Conservation (phyloP, 768 basidiomycete species). For the Lanmaoa pseudosensibilis region DNA sequence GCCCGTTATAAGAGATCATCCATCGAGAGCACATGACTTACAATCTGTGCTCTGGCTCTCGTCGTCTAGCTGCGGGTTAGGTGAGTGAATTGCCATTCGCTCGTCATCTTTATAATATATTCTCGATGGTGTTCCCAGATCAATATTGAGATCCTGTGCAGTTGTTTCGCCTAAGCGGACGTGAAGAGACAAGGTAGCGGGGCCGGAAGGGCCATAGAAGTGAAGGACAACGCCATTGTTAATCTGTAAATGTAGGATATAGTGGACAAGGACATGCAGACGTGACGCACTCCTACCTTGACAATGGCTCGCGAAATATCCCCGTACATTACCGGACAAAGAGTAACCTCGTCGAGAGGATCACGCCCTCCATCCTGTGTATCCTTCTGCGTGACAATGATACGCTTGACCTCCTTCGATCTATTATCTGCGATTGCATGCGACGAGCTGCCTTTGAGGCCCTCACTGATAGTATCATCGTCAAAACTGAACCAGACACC, state of each 20-base stretch:
- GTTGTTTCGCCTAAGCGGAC: conserved; percentile 74
- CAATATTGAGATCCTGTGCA: conserved; percentile 76
- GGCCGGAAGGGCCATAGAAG: conserved; percentile 57
- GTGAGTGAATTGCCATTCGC: conserved; percentile 80
- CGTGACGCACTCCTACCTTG: conserved; percentile 45
- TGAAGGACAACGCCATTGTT: conserved; percentile 71
- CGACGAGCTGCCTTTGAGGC: conserved; percentile 43
- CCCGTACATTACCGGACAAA: conserved; percentile 67
- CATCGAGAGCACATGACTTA: conserved; percentile 25
- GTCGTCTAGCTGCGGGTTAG: conserved; percentile 40
- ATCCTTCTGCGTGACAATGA: conserved; percentile 71
- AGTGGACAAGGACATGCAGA: not conserved
- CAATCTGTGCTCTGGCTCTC: conserved; percentile 53
- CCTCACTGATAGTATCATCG: conserved; percentile 63
- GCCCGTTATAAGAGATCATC: conserved; percentile 5
- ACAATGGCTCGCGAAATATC: conserved; percentile 67
- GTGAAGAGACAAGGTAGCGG: conserved; percentile 43
- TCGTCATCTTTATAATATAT: conserved; percentile 88
- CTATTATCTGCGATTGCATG: conserved; percentile 53
- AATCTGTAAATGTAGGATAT: conserved; percentile 42
- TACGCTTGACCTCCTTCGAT: conserved; percentile 72
- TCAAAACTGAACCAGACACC: conserved; percentile 85
- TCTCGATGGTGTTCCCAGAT: conserved; percentile 75
- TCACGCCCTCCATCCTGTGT: conserved; percentile 55
- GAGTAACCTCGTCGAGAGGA: conserved; percentile 69